Evolutionary conservation across 2,329 filamentous ascomycete species (phyloP), one percentile per base, ranked within the genome.

Genomic region (Epichloe typhina): DNA sequence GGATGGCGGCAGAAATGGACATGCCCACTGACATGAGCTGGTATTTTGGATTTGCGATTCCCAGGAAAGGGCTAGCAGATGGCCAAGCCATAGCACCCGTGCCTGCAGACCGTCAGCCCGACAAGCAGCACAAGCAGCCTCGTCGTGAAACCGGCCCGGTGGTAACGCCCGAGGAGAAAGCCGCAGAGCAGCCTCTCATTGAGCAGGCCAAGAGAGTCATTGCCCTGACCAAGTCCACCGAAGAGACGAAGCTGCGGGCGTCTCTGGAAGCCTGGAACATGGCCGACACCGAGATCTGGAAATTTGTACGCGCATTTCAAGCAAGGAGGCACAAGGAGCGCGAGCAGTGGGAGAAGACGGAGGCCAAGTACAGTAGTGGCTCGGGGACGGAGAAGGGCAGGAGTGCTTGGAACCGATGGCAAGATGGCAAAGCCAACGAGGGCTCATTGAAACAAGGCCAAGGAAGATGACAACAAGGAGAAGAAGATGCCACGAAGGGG

Each of bases 11-110:
- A n/a, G 79, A 84, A 60, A 69, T 71, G 42, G 68, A 71, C 15
- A 68, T 83, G 7, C 80, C 84, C 3, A 65, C 76, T n/a, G 85
- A 93, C 56, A 71, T 95, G 2, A 84, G 91, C 62, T 97, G 89
- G 88, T 78, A 84, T 57, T 88, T 97, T 63, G 93, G 91, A 50
- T 97, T 97, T 66, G 72, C 75, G 13, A 75, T 96, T 9, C 87
- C 90, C 2, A 73, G 74, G 45, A 68, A 72, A 19, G 68, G 71
- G 11, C 71, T 76, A 4, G 66, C 74, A 40, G 70, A 73, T 45
- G 54, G 60, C 23, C 55, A 56, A 33, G 59, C 58, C 8, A 33
- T 46, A 17, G 57, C 57, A 19, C 60, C 62, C 11, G 56, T 60
- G 15, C 59, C 59, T 7, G 59, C 56, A 3, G 55, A 58, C 39